Evolutionary conservation across 2,329 filamentous ascomycete species (phyloP), one percentile per base, ranked within the genome.

Genomic region (Hymenoscyphus linearis): DNA sequence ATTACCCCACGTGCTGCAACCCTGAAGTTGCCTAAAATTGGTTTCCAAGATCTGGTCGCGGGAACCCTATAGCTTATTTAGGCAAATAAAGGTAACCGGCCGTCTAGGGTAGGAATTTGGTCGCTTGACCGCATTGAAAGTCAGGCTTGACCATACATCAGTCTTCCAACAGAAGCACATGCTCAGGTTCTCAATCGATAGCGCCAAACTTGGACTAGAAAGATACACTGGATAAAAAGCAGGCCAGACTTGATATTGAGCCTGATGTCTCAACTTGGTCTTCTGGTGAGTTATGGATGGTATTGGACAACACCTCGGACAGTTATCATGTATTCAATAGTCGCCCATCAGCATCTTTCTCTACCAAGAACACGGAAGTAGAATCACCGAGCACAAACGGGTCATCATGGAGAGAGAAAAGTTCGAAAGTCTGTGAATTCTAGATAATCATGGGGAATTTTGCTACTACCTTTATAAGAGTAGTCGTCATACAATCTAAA

Each of bases 401-500:
- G 9, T 25, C 22, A 50, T 47, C 22, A 47, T 10, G n/a, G n/a
- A 47, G 10, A 47, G 6, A 4, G 22, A 50, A 22, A 50, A 13
- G 10, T 13, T 25, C n/a, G 9, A 18, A 55, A 18, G 12, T 25
- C 34, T 55, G n/a, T 55, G 31, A 35, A 22, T 25, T 37, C 54
- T 55, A 56, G 27, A 58, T 7, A 13, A 50, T 22, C 9, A 18
- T 27, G 36, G n/a, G 40, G 44, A 55, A 35, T 26, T 36, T 10
- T 40, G 40, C 34, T 47, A 31, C 14, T 53, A 25, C 34, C 53
- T 52, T 25, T 4, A 22, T 22, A 25, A 44, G 26, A 44, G 16
- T 44, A 60, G 26, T 61, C 61, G 60, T 60, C 57, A 60, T 60
- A 50, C 52, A 58, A 60, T 64, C 53, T 60, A 62, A 37, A 55